phyloP scores from a whole-genome alignment of 1,284 basidiomycete genomes.

The Tremellales sp. region DNA sequence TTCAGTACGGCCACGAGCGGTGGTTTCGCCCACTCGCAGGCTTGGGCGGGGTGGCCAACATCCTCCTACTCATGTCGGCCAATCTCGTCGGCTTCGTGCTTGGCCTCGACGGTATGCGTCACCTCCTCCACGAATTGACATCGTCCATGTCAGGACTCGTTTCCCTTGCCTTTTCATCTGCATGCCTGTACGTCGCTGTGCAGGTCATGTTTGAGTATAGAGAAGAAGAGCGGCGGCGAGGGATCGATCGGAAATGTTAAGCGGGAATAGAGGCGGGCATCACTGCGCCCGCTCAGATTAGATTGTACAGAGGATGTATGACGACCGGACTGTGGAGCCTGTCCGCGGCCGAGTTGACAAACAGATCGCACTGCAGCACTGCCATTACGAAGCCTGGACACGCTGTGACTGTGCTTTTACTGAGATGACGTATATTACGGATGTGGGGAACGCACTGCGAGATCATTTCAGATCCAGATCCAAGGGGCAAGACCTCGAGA shows the following conservation, averaged over 20 bases:
- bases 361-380: no score
- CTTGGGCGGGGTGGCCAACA: constrained; percentile 76
- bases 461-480: no score
- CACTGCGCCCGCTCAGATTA: no score
- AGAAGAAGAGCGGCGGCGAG: constrained; percentile 43
- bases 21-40: constrained; percentile 91
- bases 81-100: constrained; percentile 96
- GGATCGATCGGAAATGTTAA: constrained; percentile 44
- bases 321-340: no score
- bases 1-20: constrained; percentile 59
- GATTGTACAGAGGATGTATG: no score
- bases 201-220: constrained; percentile 97
- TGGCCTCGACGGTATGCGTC: constrained; percentile 74
- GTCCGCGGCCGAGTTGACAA: no score
- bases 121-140: constrained; percentile 64
- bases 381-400: no score
- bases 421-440: no score
- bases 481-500: no score
- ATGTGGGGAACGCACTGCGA: no score
- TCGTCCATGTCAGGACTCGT: constrained; percentile 61
- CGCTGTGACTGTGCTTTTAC: no score
- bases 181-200: constrained; percentile 71
- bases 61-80: constrained; percentile 85
- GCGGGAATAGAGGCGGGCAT: no score
- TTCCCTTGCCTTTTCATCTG: constrained; percentile 63